Conservation (phyloP, 2,329 filamentous ascomycete species). For the Fusarium neocosmosporiellum region DNA sequence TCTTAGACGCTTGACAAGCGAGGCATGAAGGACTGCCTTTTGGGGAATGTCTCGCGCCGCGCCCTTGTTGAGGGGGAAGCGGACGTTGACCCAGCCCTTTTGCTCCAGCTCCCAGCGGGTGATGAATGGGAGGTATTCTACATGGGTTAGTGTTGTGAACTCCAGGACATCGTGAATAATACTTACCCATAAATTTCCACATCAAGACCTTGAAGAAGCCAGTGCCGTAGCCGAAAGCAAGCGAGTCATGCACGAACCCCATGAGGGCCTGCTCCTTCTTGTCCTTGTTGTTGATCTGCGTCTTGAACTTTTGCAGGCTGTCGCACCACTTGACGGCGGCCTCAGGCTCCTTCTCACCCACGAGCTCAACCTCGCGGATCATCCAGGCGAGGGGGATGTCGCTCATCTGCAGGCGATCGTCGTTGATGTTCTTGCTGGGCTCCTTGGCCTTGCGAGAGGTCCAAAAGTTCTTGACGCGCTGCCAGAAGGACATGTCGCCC, state of each 20-base stretch:
- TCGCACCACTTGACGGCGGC: conserved; percentile 51
- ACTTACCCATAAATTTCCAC: conserved; percentile 58
- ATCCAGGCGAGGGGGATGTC: conserved; percentile 65
- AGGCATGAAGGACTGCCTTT: conserved; percentile 54
- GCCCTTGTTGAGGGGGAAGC: conserved; percentile 53
- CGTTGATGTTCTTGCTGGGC: conserved; percentile 45
- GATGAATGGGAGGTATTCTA: conserved; percentile 54
- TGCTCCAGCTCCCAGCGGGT: conserved; percentile 54
- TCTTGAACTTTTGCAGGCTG: conserved; percentile 48
- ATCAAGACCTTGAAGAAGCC: conserved; percentile 53
- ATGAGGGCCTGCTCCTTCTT: conserved; percentile 47
- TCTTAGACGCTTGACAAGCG: conserved; percentile 48
- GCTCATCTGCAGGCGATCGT: conserved; percentile 57
- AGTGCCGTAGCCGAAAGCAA: conserved; percentile 51
- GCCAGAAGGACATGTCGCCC: conserved; percentile 46
- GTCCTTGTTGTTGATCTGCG: conserved; percentile 42
- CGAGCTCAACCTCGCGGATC: conserved; percentile 59
- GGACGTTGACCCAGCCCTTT: conserved; percentile 48
- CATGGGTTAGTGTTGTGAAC: neutral
- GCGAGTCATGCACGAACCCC: conserved; percentile 53
- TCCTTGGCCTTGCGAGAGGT: conserved; percentile 47
- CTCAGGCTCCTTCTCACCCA: conserved; percentile 45
- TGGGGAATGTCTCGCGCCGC: conserved; percentile 52
- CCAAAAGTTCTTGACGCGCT: conserved; percentile 51
- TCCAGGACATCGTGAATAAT: fast-evolving